phyloP scores from a whole-genome alignment of 2,329 filamentous ascomycete species.

The Botrytis byssoidea region DNA sequence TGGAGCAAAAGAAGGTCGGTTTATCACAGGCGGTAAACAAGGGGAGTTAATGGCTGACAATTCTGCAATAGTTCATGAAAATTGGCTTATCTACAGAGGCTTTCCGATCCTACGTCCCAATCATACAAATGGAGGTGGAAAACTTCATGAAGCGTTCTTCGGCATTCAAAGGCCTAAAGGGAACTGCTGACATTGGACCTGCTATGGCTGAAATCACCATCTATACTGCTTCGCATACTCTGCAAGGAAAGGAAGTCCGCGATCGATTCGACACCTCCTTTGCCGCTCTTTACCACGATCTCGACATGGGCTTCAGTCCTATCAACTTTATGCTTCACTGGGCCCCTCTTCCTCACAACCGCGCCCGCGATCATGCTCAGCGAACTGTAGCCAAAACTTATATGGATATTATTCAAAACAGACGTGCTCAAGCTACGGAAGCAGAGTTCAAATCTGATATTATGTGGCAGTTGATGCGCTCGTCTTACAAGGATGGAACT shows the following conservation, averaged over 20 bases:
- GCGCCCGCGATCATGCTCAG: slow-evolving; percentile 75
- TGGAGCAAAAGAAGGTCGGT: slow-evolving; percentile 90
- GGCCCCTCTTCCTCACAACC: slow-evolving; percentile 86
- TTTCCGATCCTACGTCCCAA: slow-evolving; percentile 71
- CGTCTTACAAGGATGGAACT: slow-evolving; percentile 78
- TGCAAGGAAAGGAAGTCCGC: slow-evolving; percentile 82
- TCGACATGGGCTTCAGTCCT: slow-evolving; percentile 85
- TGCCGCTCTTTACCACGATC: slow-evolving; percentile 79
- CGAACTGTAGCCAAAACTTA: slow-evolving; percentile 78
- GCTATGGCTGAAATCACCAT: slow-evolving; percentile 85
- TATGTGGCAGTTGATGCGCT: slow-evolving; percentile 87
- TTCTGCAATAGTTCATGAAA: slow-evolving; percentile 66
- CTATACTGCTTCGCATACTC: slow-evolving; percentile 81
- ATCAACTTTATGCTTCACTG: slow-evolving; percentile 90
- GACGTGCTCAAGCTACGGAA: slow-evolving; percentile 51
- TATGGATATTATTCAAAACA: slow-evolving; percentile 74
- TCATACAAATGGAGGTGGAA: slow-evolving; percentile 73
- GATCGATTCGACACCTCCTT: slow-evolving; percentile 77
- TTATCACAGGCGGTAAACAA: not conserved
- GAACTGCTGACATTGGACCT: slow-evolving; percentile 69
- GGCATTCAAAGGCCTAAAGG: slow-evolving; percentile 65
- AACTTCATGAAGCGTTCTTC: slow-evolving; percentile 68
- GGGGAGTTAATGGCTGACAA: slow-evolving; percentile 26
- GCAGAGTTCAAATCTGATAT: slow-evolving; percentile 67
- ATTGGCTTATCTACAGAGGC: slow-evolving; percentile 73